phyloP scores from a whole-genome alignment of 768 basidiomycete genomes.

The Sporobolomyces roseus region DNA sequence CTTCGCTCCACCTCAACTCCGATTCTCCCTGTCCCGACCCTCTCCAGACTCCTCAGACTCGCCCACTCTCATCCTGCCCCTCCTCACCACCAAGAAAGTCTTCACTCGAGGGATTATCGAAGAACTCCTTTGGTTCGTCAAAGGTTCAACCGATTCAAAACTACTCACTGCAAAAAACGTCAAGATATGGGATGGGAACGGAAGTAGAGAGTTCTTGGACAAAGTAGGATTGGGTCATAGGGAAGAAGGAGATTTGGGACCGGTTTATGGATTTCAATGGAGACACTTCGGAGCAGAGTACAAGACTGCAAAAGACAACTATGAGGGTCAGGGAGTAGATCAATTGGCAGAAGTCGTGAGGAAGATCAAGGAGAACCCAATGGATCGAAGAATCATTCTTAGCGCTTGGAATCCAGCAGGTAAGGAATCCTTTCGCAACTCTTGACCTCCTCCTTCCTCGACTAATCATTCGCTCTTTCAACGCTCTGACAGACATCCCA shows the following conservation, averaged over 20 bases:
- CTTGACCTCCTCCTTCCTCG: neutral
- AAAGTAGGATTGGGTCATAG: conserved; percentile 75
- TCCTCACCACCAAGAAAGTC: conserved; percentile 91
- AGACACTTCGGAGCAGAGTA: conserved; percentile 46
- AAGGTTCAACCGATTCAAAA: conserved; percentile 75
- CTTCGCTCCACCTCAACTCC: conserved; percentile 84
- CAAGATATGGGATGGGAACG: conserved; percentile 98
- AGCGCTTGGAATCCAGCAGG: conserved; percentile 99
- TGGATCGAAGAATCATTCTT: conserved; percentile 86
- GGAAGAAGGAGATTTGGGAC: conserved; percentile 86
- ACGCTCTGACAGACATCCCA: conserved; percentile 64
- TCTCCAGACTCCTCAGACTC: neutral
- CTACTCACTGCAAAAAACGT: conserved; percentile 74
- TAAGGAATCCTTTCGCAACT: conserved; percentile 48
- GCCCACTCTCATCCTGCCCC: conserved; percentile 61
- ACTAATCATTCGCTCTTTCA: no score
- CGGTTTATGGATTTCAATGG: conserved; percentile 71
- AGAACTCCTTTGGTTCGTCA: conserved; percentile 91
- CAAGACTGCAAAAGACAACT: conserved; percentile 51
- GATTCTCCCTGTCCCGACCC: conserved; percentile 69
- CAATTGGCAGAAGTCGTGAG: conserved; percentile 81
- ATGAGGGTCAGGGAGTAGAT: conserved; percentile 59
- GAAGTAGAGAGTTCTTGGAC: conserved; percentile 79
- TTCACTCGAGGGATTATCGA: conserved; percentile 87
- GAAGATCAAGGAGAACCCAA: conserved; percentile 89